phyloP scores from a whole-genome alignment of 2,329 filamentous ascomycete species.

The Fusarium sp. region DNA sequence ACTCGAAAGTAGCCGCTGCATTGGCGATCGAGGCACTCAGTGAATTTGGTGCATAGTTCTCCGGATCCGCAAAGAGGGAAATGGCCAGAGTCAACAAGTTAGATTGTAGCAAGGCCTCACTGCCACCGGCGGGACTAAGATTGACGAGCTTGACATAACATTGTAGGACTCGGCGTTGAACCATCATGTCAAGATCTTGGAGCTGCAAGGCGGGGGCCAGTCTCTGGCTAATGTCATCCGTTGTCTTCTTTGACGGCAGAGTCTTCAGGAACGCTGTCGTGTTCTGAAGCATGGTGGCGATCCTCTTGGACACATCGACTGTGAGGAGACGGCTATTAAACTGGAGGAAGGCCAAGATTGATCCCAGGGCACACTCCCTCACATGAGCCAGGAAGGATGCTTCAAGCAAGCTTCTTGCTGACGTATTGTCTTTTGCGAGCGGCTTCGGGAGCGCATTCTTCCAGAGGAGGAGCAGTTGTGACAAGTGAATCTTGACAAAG shows the following conservation, averaged over 20 bases:
- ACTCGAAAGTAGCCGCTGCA: conserved; percentile 89
- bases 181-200: conserved; percentile 91
- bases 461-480: conserved; percentile 92
- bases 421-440: conserved; percentile 89
- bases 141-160: conserved; percentile 94
- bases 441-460: conserved; percentile 97
- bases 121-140: conserved; percentile 84
- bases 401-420: conserved; percentile 85
- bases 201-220: conserved; percentile 88
- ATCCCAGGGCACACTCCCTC: conserved; percentile 91
- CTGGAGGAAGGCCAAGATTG: conserved; percentile 90
- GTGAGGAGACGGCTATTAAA: conserved; percentile 94
- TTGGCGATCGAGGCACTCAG: conserved; percentile 92
- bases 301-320: conserved; percentile 90
- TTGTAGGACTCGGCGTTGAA: conserved; percentile 90
- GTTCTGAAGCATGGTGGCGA: conserved; percentile 94
- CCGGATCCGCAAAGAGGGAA: conserved; percentile 91
- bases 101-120: conserved; percentile 88
- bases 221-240: conserved; percentile 86
- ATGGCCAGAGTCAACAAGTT: conserved; percentile 91
- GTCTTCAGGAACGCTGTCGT: conserved; percentile 90
- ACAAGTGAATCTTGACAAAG: conserved; percentile 98
- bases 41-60: conserved; percentile 85
- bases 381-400: conserved; percentile 95
- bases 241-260: conserved; percentile 83